A percentile compares a stretch with the other conserved stretches of the same genome.
phyloP scores from a whole-genome alignment of 2,329 filamentous ascomycete genomes.

The Alternaria postmessia region DNA sequence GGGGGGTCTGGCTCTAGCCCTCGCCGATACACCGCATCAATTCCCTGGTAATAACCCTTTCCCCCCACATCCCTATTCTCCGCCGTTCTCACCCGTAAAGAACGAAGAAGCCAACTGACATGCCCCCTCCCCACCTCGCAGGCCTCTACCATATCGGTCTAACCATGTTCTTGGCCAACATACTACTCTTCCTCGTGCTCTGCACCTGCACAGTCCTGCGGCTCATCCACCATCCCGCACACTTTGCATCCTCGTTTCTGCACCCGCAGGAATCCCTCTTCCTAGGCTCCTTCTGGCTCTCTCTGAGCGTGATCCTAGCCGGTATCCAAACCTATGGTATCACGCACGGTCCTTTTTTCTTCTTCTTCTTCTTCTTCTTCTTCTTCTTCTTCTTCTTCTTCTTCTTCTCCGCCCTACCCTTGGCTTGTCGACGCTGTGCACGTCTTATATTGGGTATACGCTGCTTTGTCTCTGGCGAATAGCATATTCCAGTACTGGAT shows the following conservation, averaged over 20 bases:
- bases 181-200: not conserved
- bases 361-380: too few relatives aligned
- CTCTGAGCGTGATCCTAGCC: not conserved
- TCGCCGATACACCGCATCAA: constrained; percentile 52
- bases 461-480: not conserved
- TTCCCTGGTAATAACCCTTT: constrained; percentile 29
- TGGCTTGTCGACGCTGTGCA: not conserved
- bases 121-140: not conserved
- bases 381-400: too few relatives aligned
- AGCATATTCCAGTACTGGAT: not conserved
- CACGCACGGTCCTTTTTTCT: not conserved
- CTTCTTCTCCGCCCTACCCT: not conserved
- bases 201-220: not conserved
- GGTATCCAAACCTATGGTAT: not conserved
- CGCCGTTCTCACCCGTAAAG: too few relatives aligned
- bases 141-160: not conserved
- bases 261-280: not conserved
- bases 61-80: too few relatives aligned
- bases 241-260: not conserved
- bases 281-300: not conserved
- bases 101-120: not conserved
- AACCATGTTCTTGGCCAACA: not conserved
- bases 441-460: not conserved
- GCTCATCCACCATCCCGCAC: not conserved
- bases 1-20: constrained; percentile 54